Percentiles rank a stretch among this genome's conserved stretches.
phyloP scores from a whole-genome alignment of 805 yeast species.

The Saccharomycopsis guyanensis region DNA sequence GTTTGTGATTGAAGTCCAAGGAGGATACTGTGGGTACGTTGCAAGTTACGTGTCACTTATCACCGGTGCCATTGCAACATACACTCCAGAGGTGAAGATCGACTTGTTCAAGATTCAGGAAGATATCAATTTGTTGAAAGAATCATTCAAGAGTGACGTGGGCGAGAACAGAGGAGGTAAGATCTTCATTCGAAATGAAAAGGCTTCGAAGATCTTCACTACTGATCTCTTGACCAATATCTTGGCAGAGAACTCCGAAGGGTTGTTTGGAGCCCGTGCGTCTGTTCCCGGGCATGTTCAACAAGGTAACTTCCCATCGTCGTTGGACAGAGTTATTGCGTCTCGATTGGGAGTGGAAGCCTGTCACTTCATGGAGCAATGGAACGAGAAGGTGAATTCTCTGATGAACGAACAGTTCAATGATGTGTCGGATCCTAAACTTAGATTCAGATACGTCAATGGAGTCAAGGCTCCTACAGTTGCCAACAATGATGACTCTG shows the following conservation, averaged over 20 bases:
- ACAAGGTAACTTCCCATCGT: conserved; percentile 93
- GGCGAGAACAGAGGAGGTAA: conserved; percentile 67
- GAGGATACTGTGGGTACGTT: conserved; percentile 76
- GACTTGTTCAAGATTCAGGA: conserved; percentile 51
- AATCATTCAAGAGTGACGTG: conserved; percentile 49
- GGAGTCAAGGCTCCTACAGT: conserved; percentile 42
- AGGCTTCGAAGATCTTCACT: conserved; percentile 59
- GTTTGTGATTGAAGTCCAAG: conserved; percentile 78
- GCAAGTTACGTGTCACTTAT: conserved; percentile 63
- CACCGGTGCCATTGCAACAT: conserved; percentile 67
- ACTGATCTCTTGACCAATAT: conserved; percentile 80
- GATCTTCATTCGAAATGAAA: conserved; percentile 57
- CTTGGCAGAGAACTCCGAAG: conserved; percentile 68
- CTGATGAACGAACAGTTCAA: conserved; percentile 11
- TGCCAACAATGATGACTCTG: conserved; percentile 34
- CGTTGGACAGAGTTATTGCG: conserved; percentile 87
- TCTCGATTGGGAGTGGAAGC: conserved; percentile 87
- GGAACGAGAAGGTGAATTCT: conserved; percentile 33
- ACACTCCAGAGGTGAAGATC: conserved; percentile 69
- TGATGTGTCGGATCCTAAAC: conserved; percentile 34
- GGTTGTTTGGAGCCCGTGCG: conserved; percentile 80
- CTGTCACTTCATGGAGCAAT: conserved; percentile 76
- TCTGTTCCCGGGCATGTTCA: conserved; percentile 98
- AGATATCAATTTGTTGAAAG: conserved; percentile 56
- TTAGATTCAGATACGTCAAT: conserved; percentile 44